A percentile compares a stretch with the other conserved stretches of the same genome.
Evolutionary conservation across 2,329 filamentous ascomycete species (phyloP).

Genomic region (Neonectria sp.): DNA sequence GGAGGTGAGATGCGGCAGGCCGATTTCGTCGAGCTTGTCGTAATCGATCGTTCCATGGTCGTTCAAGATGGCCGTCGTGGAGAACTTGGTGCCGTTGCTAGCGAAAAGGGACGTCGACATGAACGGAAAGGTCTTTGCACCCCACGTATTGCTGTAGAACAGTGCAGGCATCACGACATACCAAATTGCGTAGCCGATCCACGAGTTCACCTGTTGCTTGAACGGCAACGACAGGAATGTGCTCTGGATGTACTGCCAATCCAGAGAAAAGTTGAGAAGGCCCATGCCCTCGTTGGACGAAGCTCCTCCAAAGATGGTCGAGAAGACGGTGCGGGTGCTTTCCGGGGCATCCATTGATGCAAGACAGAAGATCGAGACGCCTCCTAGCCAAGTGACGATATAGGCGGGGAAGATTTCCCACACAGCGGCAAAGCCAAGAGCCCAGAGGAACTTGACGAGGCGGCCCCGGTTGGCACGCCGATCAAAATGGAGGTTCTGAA

Average conservation of each 20-base stretch:
- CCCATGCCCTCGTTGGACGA: slow-evolving; percentile 56
- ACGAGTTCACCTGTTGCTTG: slow-evolving; percentile 54
- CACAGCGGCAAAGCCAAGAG: slow-evolving; percentile 53
- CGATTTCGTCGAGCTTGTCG: slow-evolving; percentile 43
- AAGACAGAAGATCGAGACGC: slow-evolving; percentile 61
- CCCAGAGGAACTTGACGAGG: slow-evolving; percentile 49
- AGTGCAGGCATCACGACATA: slow-evolving; percentile 53
- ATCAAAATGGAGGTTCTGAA: slow-evolving; percentile 53
- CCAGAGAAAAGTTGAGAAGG: slow-evolving; percentile 57
- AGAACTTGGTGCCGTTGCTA: slow-evolving; percentile 44
- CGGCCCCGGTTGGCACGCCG: slow-evolving; percentile 44
- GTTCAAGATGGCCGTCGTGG: slow-evolving; percentile 42
- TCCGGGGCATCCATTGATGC: slow-evolving; percentile 56
- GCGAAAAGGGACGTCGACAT: slow-evolving; percentile 50
- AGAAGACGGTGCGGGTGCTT: slow-evolving; percentile 42
- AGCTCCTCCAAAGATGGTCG: slow-evolving; percentile 58
- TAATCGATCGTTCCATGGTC: slow-evolving; percentile 45
- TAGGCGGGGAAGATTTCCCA: slow-evolving; percentile 65
- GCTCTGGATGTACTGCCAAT: slow-evolving; percentile 61
- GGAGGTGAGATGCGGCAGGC: slow-evolving; percentile 48
- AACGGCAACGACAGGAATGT: slow-evolving; percentile 55
- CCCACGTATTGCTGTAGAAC: slow-evolving; percentile 60
- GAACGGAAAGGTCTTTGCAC: slow-evolving; percentile 51
- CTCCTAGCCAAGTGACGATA: slow-evolving; percentile 59
- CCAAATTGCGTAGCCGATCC: slow-evolving; percentile 56